Conservation (phyloP, 352 stramenopile species). For the Globisporangium polare region DNA sequence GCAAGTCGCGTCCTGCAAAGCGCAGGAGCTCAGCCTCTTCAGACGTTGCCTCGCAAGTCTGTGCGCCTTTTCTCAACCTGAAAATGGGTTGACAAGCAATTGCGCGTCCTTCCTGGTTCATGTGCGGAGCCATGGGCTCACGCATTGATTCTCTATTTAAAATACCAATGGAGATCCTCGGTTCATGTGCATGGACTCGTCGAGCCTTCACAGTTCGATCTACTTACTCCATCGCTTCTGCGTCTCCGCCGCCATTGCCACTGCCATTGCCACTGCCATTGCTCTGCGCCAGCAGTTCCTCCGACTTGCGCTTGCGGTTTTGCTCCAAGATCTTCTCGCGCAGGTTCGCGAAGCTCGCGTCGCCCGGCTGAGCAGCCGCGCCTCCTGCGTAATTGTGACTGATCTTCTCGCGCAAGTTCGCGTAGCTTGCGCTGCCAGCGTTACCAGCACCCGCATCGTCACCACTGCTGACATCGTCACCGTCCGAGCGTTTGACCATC, state of each 20-base stretch:
- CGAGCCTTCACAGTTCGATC: background rate
- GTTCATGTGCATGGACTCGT: background rate
- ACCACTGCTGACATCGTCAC: background rate
- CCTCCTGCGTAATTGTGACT: constrained; percentile 15
- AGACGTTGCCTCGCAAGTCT: too few relatives aligned
- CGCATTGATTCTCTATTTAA: background rate
- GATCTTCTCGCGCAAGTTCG: constrained; percentile 73
- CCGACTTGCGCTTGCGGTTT: constrained; percentile 61
- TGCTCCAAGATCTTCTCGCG: constrained; percentile 55
- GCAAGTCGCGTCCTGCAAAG: too few relatives aligned
- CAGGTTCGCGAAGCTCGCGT: constrained; percentile 67
- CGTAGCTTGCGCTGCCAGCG: constrained; percentile 50
- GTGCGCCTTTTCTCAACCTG: too few relatives aligned
- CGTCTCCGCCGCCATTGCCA: too few relatives aligned
- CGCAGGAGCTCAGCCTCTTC: too few relatives aligned
- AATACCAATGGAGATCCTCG: background rate
- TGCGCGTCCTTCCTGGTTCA: too few relatives aligned
- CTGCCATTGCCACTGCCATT: background rate
- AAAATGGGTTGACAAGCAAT: background rate
- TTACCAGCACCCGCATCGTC: constrained; percentile 1
- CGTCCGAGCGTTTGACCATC: constrained; percentile 69
- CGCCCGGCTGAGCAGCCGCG: constrained; percentile 8
- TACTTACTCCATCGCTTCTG: background rate
- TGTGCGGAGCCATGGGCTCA: background rate
- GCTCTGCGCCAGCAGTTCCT: constrained; percentile 17